A percentile compares a stretch with the other conserved stretches of the same genome.
phyloP scores from a whole-genome alignment of 1,284 basidiomycete species.

The Cryptococcus sp. region DNA sequence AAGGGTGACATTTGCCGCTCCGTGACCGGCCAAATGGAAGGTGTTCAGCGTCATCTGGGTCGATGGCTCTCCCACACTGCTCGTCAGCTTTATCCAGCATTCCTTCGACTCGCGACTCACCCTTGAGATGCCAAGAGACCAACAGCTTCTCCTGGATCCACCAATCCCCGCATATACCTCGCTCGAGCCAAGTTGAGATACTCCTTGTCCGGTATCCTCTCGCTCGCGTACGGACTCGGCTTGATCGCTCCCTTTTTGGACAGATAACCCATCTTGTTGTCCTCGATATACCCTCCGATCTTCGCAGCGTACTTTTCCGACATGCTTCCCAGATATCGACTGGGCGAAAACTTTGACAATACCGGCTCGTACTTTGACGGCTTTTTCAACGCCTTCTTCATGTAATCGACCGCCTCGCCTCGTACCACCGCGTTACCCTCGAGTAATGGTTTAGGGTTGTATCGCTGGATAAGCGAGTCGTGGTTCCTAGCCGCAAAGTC shows the following conservation, averaged over 20 bases:
- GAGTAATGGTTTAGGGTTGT: slow-evolving; percentile 60
- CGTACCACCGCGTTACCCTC: slow-evolving; percentile 57
- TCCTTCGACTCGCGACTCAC: slow-evolving; percentile 51
- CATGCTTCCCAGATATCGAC: slow-evolving; percentile 76
- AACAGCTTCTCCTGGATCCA: slow-evolving; percentile 97
- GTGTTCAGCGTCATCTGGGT: slow-evolving; percentile 99
- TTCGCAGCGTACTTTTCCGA: slow-evolving; percentile 87
- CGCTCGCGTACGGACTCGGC: slow-evolving; percentile 33
- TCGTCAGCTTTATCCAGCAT: slow-evolving; percentile 7
- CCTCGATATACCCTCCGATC: slow-evolving; percentile 72
- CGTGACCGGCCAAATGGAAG: slow-evolving; percentile 99
- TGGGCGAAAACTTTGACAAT: slow-evolving; percentile 72
- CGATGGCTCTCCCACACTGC: slow-evolving; percentile 93
- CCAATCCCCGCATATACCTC: slow-evolving; percentile 86
- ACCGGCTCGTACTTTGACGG: slow-evolving; percentile 64
- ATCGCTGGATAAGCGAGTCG: slow-evolving; percentile 67
- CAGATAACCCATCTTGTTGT: slow-evolving; percentile 71
- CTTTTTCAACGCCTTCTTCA: slow-evolving; percentile 84
- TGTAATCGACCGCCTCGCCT: slow-evolving; percentile 65
- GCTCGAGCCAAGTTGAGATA: slow-evolving; percentile 80
- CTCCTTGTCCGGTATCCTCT: slow-evolving; percentile 49
- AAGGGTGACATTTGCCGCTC: slow-evolving; percentile 97
- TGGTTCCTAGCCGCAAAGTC: slow-evolving; percentile 90
- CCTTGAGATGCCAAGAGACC: slow-evolving; percentile 97
- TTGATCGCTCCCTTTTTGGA: slow-evolving; percentile 54